Evolutionary conservation across 176 grass and related monocot species (phyloP).

Genomic region (Triticum turgidum): DNA sequence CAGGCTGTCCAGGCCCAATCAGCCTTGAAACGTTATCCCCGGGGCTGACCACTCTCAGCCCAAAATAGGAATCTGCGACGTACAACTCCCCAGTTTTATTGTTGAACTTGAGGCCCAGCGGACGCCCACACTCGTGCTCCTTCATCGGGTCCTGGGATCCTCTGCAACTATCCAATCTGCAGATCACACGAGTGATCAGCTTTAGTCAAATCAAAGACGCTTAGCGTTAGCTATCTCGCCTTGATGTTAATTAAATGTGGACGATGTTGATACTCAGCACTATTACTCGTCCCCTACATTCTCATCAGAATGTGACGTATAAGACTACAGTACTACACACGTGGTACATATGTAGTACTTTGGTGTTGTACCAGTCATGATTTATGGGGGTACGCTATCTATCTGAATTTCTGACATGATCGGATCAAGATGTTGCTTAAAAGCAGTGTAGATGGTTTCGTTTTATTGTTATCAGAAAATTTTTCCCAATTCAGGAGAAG

Average conservation of each 20-base stretch:
- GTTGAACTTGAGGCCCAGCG: constrained; percentile 66
- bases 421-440: neutral
- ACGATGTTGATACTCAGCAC: too few relatives aligned
- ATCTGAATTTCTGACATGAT: neutral
- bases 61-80: constrained; percentile 70
- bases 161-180: constrained; percentile 59
- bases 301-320: neutral
- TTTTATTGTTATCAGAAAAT: neutral
- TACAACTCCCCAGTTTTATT: constrained; percentile 37
- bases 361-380: neutral
- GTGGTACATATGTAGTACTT: neutral
- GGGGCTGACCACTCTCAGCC: constrained; percentile 33
- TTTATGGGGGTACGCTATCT: neutral
- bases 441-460: neutral
- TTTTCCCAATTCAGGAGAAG: neutral
- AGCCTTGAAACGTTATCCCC: constrained; percentile 32
- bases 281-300: neutral
- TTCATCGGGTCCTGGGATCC: constrained; percentile 45
- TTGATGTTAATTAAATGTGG: too few relatives aligned
- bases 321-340: neutral
- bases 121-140: constrained; percentile 80
- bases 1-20: constrained; percentile 30
- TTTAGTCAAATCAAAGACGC: neutral
- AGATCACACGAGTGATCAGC: neutral
- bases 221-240: neutral